Conservation (phyloP, 768 basidiomycete genomes). For the Hypholoma sublateritium region DNA sequence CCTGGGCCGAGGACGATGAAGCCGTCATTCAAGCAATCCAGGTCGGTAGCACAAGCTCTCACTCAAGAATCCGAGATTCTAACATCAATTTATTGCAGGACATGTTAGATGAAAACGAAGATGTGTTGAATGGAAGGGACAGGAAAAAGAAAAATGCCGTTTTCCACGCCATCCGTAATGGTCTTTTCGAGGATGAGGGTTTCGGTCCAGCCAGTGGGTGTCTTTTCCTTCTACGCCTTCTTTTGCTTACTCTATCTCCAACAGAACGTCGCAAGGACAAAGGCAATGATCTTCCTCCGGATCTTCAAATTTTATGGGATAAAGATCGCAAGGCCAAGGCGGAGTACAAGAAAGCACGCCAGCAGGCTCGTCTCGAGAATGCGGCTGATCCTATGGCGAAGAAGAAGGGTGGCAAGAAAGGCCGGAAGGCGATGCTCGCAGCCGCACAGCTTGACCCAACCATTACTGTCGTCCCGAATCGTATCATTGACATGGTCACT, state of each 20-base stretch:
- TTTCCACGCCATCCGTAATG: slow-evolving; percentile 62
- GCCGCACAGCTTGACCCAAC: slow-evolving; percentile 51
- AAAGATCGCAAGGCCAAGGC: slow-evolving; percentile 85
- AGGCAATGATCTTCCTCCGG: slow-evolving; percentile 48
- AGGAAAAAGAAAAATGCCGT: slow-evolving; percentile 53
- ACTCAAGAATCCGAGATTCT: not conserved
- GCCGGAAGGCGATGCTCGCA: slow-evolving; percentile 63
- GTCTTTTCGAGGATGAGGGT: slow-evolving; percentile 41
- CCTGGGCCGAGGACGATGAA: slow-evolving; percentile 55
- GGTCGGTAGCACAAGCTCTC: slow-evolving; percentile 32
- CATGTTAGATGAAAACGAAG: slow-evolving; percentile 58
- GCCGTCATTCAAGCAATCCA: slow-evolving; percentile 53
- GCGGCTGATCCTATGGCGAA: slow-evolving; percentile 62
- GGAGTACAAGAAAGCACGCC: slow-evolving; percentile 63
- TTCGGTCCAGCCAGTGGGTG: slow-evolving; percentile 52
- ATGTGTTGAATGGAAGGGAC: slow-evolving; percentile 42
- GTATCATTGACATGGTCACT: slow-evolving; percentile 63
- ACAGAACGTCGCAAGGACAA: slow-evolving; percentile 52
- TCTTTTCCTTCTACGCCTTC: not conserved
- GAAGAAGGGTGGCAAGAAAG: slow-evolving; percentile 70
- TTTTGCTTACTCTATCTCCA: not conserved
- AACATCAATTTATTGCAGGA: slow-evolving; percentile 37
- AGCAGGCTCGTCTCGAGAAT: slow-evolving; percentile 49
- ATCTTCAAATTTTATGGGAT: slow-evolving; percentile 72
- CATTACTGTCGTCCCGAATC: slow-evolving; percentile 43